Evolutionary conservation across 129 eudicot genomes (phyloP).

Genomic region (Pittosporum tobira): DNA sequence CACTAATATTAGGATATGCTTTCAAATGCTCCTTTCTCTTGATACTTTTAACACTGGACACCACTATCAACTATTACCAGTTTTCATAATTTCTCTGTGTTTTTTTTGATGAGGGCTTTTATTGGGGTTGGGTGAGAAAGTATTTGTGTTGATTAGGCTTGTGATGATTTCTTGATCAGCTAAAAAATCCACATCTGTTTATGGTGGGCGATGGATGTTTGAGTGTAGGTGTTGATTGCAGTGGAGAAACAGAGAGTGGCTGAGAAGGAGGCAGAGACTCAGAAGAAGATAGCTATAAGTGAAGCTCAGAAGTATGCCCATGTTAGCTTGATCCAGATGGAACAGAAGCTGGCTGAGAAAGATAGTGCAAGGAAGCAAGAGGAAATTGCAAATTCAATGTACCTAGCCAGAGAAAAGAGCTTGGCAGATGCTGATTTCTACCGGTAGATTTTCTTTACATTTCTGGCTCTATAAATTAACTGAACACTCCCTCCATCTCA

Average conservation of each 20-base stretch:
- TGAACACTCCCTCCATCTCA: no score
- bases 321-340: constrained; percentile 85
- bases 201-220: neutral
- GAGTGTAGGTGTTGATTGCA: constrained; percentile 61
- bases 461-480: no score
- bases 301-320: constrained; percentile 88
- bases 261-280: constrained; percentile 98
- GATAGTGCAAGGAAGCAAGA: constrained; percentile 74
- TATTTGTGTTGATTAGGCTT: no score
- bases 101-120: neutral
- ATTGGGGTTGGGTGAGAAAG: neutral
- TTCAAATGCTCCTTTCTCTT: neutral
- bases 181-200: neutral
- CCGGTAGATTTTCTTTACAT: constrained; percentile 32
- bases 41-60: neutral
- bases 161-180: neutral
- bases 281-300: constrained; percentile 79
- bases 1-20: neutral
- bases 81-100: neutral
- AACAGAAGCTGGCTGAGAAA: constrained; percentile 79
- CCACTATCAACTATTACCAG: neutral
- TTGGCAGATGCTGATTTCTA: constrained; percentile 85
- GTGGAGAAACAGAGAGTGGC: constrained; percentile 83
- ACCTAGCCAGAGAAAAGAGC: constrained; percentile 82
- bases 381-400: constrained; percentile 78